Base-by-base conservation (phyloP, 176 grass and related monocot species). In the Juncus inflexus region DNA sequence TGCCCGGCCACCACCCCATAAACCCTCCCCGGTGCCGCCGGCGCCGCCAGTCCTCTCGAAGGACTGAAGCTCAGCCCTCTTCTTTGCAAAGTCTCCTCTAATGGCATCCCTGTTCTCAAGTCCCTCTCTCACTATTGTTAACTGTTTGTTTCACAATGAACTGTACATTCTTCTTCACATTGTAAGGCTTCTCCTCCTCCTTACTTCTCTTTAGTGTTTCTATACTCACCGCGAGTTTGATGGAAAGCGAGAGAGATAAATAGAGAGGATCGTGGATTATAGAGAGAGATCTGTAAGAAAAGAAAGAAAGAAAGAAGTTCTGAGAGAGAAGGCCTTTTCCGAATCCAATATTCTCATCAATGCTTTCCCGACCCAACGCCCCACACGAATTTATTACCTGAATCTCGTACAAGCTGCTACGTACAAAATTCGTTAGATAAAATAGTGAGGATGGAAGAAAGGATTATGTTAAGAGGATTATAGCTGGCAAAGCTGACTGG, bases 21-120 rank as follows among this genome's bases (percentile, higher is more conserved):
- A 41, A 78, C 76, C 66, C 87, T 83, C 13, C 65, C 60, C 68
- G 80, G 86, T 59, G 60, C 14, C 13, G 70, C 55, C 73, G 80
- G 85, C 63, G 60, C 28, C 9, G 63, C 66, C 6, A 58, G 55
- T 19, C 57, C 78, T 49, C 55, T 64, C 5, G 70, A 77, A 5
- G 81, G 59, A 66, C 75, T 78, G 58, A 73, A 78, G 63, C 76
- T 75, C 67, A 50, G 28, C 72, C 83, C 55, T 67, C 74, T 84
- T 78, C 75, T 81, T 65, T 70, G 66, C 50, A 47, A 57, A 9
- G 74, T 40, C 54, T 83, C 79, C 73, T 82, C 87, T 77, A 52
- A 49, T 15, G 84, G 85, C 85, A 84, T 84, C 76, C 72, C 61
- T 67, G 12, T 64, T 37, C 40, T 37, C 40, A 4, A 12, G 61